These are phyloP conservation scores for Thalassia testudinum DNA, from an alignment of 116 monocot species.

Conservation along the genomic window DNA sequence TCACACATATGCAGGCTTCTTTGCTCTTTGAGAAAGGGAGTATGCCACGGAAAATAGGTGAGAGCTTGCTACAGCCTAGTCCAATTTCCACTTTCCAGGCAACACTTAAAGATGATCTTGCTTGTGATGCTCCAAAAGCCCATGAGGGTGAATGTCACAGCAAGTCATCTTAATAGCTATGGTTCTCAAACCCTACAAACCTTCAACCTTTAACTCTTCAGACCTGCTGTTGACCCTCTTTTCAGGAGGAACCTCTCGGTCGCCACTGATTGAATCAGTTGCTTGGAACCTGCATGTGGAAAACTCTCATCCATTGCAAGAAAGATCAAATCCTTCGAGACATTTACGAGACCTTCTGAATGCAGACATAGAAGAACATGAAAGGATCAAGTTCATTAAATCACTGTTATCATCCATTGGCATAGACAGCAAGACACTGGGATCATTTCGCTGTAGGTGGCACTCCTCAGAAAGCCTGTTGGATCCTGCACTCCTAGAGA, in stretches of 20 bases:
- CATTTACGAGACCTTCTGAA: not conserved
- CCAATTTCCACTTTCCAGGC: conserved; percentile 49
- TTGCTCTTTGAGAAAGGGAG: not conserved
- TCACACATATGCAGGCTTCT: no score
- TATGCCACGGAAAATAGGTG: not conserved
- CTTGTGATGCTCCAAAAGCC: conserved; percentile 14
- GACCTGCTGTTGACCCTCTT: not conserved
- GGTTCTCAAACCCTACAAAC: not conserved
- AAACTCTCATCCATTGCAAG: not conserved
- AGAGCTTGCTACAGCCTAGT: conserved; percentile 24
- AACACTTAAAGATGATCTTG: conserved; percentile 36
- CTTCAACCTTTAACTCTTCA: no score
- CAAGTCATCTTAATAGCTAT: conserved; percentile 2
- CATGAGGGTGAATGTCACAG: conserved; percentile 19
- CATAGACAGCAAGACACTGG: conserved; percentile 7
- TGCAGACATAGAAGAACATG: conserved; percentile 13
- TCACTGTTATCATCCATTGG: conserved; percentile 26
- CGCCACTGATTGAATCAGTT: conserved; percentile 29
- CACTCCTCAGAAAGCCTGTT: conserved; percentile 30
- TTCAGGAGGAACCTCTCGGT: conserved; percentile 9
- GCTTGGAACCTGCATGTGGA: conserved; percentile 20
- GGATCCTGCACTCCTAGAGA: conserved; percentile 23
- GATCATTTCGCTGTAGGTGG: conserved; percentile 13
- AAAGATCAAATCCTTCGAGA: not conserved
- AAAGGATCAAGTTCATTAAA: conserved; percentile 5